Evolutionary conservation across 768 basidiomycete species (phyloP).

Genomic region (Tricholoma furcatifolium): DNA sequence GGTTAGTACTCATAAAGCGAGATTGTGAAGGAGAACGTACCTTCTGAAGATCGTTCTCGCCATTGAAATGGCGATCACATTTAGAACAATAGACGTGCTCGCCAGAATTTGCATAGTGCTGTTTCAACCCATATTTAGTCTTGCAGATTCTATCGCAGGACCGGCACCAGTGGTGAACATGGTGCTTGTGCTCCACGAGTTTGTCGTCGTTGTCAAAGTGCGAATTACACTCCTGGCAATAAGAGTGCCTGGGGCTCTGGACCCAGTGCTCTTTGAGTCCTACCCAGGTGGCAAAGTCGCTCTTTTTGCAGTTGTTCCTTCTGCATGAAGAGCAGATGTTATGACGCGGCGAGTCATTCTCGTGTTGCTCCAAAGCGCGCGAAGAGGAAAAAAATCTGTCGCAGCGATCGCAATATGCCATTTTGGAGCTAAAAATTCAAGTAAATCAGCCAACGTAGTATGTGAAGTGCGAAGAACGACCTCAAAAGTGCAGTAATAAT

Average conservation of each 20-base stretch:
- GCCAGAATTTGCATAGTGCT: constrained; percentile 48
- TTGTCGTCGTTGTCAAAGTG: constrained; percentile 35
- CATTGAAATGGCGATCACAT: constrained; percentile 45
- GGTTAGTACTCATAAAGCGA: neutral
- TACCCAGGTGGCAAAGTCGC: too few relatives aligned
- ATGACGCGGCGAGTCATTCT: too few relatives aligned
- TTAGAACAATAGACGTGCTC: constrained; percentile 41
- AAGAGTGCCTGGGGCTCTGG: constrained; percentile 46
- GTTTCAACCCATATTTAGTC: constrained; percentile 35
- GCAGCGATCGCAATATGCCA: constrained; percentile 39
- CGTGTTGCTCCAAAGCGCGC: constrained; percentile 34
- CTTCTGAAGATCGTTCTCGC: constrained; percentile 32
- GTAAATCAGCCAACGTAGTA: too few relatives aligned
- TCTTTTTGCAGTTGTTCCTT: too few relatives aligned
- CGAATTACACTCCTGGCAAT: constrained; percentile 50
- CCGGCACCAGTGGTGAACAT: constrained; percentile 41
- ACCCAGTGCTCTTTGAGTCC: constrained; percentile 51
- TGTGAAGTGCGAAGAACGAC: too few relatives aligned
- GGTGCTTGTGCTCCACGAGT: constrained; percentile 39
- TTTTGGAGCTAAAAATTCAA: too few relatives aligned
- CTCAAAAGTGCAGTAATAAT: too few relatives aligned
- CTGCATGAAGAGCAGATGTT: too few relatives aligned
- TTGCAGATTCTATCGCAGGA: constrained; percentile 42
- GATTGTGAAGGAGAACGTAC: constrained; percentile 10
- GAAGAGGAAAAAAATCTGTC: constrained; percentile 30